Evolutionary conservation across 2,329 filamentous ascomycete species (phyloP), one percentile per base, ranked within the genome.

Genomic region (Eutypa lata): DNA sequence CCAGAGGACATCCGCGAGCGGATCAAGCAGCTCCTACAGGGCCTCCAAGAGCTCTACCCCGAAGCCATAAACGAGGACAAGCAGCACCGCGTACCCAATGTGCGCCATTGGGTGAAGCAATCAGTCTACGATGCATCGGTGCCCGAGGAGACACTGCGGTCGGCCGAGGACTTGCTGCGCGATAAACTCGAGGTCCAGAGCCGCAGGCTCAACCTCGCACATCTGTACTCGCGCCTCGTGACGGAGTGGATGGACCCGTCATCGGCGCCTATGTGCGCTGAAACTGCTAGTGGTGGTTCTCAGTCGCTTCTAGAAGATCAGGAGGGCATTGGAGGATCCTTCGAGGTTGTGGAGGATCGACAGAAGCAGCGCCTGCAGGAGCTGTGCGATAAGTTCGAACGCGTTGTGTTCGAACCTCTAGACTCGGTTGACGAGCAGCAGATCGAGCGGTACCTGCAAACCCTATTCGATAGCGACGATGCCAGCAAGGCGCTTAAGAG

Each of bases 181-280:
- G 57, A 59, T 7, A 67, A 61, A 52, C 58, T 74, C 4, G 67
- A 73, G 49, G 56, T 66, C 3, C 66, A 70, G 44, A 72, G 68
- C 51, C 65, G 66, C n/a, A 70, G 68, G 54, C 59, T 73, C 13
- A 56, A 62, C 33, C 60, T 70, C 45, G 68, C 65, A 5, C 61
- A 68, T 42, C 54, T 71, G 45, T 70, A 73, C 57, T 70, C 70
- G 3, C 65, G 66, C 8, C 61, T 75, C 13, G 51, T 73, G 44
- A 73, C 69, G 21, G 70, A 73, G 51, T 73, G 72, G 72, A 71
- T 72, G 57, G 64, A 70, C 10, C 26, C 26, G 26, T 63, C 64
- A 13, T 53, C 40, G 7, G 57, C n/a, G 42, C 59, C 33, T 43
- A 54, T 47, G 56, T 57, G 47, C 14, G 55, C 4, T 38, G 35